Evolutionary conservation across 2,329 filamentous ascomycete genomes (phyloP), one percentile per base, ranked within the genome.

Genomic region (Colletotrichum magnum): DNA sequence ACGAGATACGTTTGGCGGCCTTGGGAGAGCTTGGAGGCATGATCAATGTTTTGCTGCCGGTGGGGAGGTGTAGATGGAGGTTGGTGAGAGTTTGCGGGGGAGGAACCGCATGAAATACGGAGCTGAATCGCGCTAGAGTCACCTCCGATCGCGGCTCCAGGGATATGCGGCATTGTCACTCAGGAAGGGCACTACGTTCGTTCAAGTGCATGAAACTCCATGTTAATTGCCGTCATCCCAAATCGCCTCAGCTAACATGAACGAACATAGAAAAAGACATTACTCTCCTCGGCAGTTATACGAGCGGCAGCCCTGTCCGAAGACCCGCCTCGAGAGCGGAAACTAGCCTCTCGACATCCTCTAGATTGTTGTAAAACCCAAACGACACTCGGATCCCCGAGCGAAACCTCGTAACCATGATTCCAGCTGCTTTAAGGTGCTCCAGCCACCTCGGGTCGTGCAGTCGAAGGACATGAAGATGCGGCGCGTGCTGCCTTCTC

Each of bases 381-480:
- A 77, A 75, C 1, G 73, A 77, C 5, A 78, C 75, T 5, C 77
- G 62, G 4, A 76, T 71, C 2, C 77, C 76, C 13, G 73, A 63
- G 2, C 76, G 66, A 45, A 77, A 77, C 2, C 68, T 68, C 2
- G 75, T 77, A 5, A 75, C 62, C 3, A 64, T 43, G 1, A 74
- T 59, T 0, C 69, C 64, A 0, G 71, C 32, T 5, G 56, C 67
- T 32, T 69, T 64, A 9, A 79, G 63, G 45, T 73, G 68, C 5
- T 58, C 52, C 2, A 63, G 51, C 77, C 76, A 78, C 18, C 58
- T 61, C 16, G 67, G 6, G 10, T 72, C 53, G 12, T 72, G 67
- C 47, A 79, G 47, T 2, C 72, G 69, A 15, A 79, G 61, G 9
- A 79, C 68, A 48, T 77, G 75, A 9, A 79, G 60, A 62, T 79